Percentiles rank a stretch among this genome's conserved stretches.
Evolutionary conservation across 2,329 filamentous ascomycete genomes (phyloP).

Genomic region (Pyrenochaeta sp.): DNA sequence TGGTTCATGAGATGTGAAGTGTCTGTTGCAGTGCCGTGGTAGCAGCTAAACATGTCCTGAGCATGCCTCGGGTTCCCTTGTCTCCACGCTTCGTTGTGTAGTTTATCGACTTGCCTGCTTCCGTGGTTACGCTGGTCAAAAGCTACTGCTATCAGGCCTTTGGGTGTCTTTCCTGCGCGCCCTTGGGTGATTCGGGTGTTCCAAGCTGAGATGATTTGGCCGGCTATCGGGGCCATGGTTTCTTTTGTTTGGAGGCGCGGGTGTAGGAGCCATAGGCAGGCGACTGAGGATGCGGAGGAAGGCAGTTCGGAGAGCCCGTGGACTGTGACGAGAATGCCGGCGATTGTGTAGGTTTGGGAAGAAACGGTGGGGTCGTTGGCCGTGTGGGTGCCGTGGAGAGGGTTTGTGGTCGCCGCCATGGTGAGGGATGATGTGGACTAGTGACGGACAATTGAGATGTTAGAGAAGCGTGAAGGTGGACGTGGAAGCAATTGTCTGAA

Average conservation of each 20-base stretch:
- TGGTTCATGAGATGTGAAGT: conserved; percentile 78
- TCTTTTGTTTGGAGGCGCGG: conserved; percentile 75
- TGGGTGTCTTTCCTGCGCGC: conserved; percentile 36
- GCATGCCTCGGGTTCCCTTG: conserved; percentile 82
- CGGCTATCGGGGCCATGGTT: conserved; percentile 78
- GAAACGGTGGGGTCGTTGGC: conserved; percentile 62
- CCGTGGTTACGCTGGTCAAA: conserved; percentile 98
- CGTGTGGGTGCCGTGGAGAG: conserved; percentile 40
- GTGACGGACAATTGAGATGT: not conserved
- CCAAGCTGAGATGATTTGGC: conserved; percentile 74
- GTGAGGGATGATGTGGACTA: not conserved
- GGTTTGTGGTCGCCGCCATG: conserved; percentile 48
- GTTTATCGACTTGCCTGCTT: conserved; percentile 69
- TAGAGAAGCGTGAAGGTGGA: not conserved
- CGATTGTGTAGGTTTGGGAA: conserved; percentile 72
- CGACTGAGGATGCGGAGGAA: conserved; percentile 62
- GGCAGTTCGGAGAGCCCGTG: conserved; percentile 82
- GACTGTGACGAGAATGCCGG: conserved; percentile 79
- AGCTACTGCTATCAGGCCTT: conserved; percentile 78
- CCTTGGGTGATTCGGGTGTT: conserved; percentile 56
- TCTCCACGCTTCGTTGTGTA: conserved; percentile 81
- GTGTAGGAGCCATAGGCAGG: conserved; percentile 92
- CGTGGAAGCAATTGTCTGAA: conserved; percentile 3
- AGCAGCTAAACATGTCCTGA: conserved; percentile 87
- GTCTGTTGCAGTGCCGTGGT: conserved; percentile 78